Evolutionary conservation across 2,329 filamentous ascomycete species (phyloP).

Genomic region (Colletotrichum sp.): DNA sequence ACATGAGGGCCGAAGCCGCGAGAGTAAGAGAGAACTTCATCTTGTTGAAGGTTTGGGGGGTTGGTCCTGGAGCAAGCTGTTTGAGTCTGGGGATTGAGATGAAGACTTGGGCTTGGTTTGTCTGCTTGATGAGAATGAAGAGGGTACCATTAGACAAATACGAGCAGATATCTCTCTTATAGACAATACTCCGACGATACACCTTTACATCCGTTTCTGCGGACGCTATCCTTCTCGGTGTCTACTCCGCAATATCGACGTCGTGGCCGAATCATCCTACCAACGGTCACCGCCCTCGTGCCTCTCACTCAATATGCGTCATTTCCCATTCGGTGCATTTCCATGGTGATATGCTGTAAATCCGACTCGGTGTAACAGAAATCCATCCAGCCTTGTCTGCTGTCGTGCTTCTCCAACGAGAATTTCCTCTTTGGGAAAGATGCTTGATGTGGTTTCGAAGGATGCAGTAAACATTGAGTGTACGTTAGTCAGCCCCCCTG

Average conservation of each 20-base stretch:
- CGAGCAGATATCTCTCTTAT: background rate
- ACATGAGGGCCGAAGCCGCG: conserved; percentile 18
- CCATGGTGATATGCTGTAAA: background rate
- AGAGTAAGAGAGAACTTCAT: conserved; percentile 22
- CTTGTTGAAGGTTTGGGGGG: background rate
- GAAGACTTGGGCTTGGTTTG: background rate
- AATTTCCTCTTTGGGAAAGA: conserved; percentile 1
- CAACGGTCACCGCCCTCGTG: background rate
- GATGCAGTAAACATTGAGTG: background rate
- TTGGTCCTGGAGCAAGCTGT: background rate
- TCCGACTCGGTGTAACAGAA: background rate
- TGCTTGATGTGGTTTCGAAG: background rate
- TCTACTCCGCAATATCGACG: background rate
- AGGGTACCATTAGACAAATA: background rate
- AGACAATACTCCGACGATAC: background rate
- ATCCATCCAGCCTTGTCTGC: background rate
- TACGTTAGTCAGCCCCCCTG: conserved; percentile 8
- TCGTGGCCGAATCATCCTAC: background rate
- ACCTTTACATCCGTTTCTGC: background rate
- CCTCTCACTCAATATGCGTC: background rate
- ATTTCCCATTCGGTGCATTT: background rate
- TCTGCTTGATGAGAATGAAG: conserved; percentile 17
- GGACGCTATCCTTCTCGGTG: background rate
- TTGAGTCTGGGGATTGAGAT: background rate
- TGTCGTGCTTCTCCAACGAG: background rate